Conservation (phyloP, 2,329 filamentous ascomycete genomes). For the Nannizziopsis barbatae region DNA sequence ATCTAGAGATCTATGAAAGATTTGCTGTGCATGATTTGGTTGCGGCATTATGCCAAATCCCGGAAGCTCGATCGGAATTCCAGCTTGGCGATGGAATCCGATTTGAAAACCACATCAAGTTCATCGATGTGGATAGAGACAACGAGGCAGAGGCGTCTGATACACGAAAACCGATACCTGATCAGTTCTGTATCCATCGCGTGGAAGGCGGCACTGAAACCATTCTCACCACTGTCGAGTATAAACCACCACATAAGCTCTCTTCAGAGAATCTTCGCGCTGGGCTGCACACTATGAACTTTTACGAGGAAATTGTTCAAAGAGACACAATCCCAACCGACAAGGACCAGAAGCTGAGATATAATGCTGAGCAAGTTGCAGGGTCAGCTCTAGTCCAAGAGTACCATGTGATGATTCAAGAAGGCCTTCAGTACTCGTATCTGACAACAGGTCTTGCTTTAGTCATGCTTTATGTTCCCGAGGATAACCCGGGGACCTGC, state of each 20-base stretch:
- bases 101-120: slow-evolving; percentile 19
- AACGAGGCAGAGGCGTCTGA: neutral
- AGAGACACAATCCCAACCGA: slow-evolving; percentile 13
- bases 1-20: slow-evolving; percentile 17
- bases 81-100: slow-evolving; percentile 16
- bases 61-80: slow-evolving; percentile 17
- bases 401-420: slow-evolving; percentile 14
- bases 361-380: slow-evolving; percentile 18
- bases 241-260: slow-evolving; percentile 20
- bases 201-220: neutral
- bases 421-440: slow-evolving; percentile 13
- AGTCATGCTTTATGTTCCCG: slow-evolving; percentile 15
- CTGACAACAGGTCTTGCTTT: slow-evolving; percentile 6
- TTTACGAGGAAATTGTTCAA: slow-evolving; percentile 18
- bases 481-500: slow-evolving; percentile 19
- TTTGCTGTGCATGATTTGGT: slow-evolving; percentile 19
- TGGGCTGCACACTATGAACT: slow-evolving; percentile 15
- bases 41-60: slow-evolving; percentile 16
- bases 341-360: slow-evolving; percentile 16
- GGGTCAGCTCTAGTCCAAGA: slow-evolving; percentile 15
- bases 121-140: slow-evolving; percentile 14
- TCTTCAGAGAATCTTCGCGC: slow-evolving; percentile 11
- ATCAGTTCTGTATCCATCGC: slow-evolving; percentile 18
- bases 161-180: slow-evolving; percentile 13
- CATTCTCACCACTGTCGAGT: slow-evolving; percentile 14